Base-by-base conservation (phyloP, 2,329 filamentous ascomycete genomes). In the Cercospora sp. region DNA sequence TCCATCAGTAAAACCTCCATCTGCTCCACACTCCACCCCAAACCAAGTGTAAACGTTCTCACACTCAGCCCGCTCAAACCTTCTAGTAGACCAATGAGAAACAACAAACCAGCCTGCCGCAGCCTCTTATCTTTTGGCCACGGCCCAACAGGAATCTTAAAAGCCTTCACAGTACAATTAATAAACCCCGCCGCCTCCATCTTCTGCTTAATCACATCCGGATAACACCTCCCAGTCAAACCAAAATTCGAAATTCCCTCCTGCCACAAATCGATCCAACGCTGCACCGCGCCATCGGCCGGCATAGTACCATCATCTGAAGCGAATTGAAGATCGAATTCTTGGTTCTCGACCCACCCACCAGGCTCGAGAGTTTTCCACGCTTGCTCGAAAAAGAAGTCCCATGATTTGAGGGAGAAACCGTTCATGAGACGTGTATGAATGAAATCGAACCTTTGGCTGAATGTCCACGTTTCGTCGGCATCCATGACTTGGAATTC, bases 261-360 rank as follows among this genome's bases (percentile, higher is more conserved):
- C 45, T 74, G 70, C 73, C 73, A 75, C 12, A 74, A 65, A 32
- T 68, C 63, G 26, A 69, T 61, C 74, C 73, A 74, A 10, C 69
- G 66, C 13, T 69, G 61, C 58, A 70, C 69, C 1, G 71, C 70
- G 28, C 68, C 61, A 26, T 72, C 63, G 12, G 61, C 43, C 18
- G 66, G 64, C 45, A 71, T 66, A 3, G 70, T 66, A n/a, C 69
- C 69, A 43, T 80, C 77, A 34, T 75, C 71, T 9, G 75, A 73
- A 37, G 40, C 55, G 61, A 74, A 69, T 34, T 68, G 67, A 18
- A 73, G 67, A 43, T 74, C 73, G 37, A 80, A 77, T 61, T 81
- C 80, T 49, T 79, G 79, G n/a, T 79, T 74, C 71, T 82, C 80
- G 7, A 81, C 75, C 73, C 79, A 81, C 30, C 79, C 80, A 16